A percentile compares a stretch with the other conserved stretches of the same genome.
phyloP scores from a whole-genome alignment of 2,329 filamentous ascomycete species.

The Monosporascus sp. region DNA sequence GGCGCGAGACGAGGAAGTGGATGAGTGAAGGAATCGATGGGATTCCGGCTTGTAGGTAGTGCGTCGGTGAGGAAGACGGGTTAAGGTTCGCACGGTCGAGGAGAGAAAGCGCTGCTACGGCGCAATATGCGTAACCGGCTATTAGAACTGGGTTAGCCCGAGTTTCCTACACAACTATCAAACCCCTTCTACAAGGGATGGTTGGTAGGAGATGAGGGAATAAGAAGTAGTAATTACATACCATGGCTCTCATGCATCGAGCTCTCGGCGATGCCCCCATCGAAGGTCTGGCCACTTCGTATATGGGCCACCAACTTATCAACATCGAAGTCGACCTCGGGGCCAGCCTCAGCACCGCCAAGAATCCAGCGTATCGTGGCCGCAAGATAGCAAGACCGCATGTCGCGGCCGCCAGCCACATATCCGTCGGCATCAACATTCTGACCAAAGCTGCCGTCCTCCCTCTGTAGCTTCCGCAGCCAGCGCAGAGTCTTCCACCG shows the following conservation, averaged over 20 bases:
- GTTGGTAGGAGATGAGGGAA: slow-evolving; percentile 4
- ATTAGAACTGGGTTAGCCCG: not conserved
- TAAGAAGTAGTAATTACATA: slow-evolving; percentile 32
- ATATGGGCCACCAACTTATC: slow-evolving; percentile 67
- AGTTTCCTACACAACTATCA: too few relatives aligned
- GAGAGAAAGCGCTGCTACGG: slow-evolving; percentile 70
- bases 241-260: slow-evolving; percentile 79
- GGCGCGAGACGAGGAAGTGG: slow-evolving; percentile 58
- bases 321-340: slow-evolving; percentile 69
- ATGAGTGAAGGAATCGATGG: slow-evolving; percentile 31
- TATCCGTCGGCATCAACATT: slow-evolving; percentile 53
- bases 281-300: slow-evolving; percentile 67
- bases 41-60: slow-evolving; percentile 35
- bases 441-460: slow-evolving; percentile 89
- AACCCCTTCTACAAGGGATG: not conserved
- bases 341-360: slow-evolving; percentile 54
- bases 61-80: slow-evolving; percentile 18
- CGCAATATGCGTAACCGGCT: slow-evolving; percentile 92
- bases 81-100: slow-evolving; percentile 54
- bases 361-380: slow-evolving; percentile 79
- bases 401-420: slow-evolving; percentile 75
- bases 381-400: slow-evolving; percentile 83
- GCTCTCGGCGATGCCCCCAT: slow-evolving; percentile 77
- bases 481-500: slow-evolving; percentile 64
- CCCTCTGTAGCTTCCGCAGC: slow-evolving; percentile 70